These are phyloP conservation scores for Teunomyces kruisii DNA, from an alignment of 805 yeast species.

Conservation along the genomic window DNA sequence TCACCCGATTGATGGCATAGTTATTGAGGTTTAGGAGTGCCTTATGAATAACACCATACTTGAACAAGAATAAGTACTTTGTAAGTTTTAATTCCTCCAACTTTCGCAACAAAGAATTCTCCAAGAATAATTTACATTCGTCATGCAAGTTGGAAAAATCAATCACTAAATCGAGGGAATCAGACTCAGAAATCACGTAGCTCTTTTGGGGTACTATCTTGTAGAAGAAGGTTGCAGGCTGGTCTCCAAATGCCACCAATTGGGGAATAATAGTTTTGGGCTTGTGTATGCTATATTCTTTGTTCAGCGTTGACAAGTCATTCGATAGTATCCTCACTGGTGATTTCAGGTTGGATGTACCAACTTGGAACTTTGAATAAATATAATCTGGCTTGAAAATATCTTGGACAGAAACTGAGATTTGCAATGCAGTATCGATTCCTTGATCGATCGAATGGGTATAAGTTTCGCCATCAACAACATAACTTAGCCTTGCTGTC, in stretches of 20 bases:
- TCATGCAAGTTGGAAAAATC: slow-evolving; percentile 45
- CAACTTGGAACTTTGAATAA: slow-evolving; percentile 68
- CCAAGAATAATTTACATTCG: slow-evolving; percentile 38
- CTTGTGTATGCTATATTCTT: slow-evolving; percentile 22
- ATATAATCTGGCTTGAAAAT: slow-evolving; percentile 57
- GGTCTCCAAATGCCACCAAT: slow-evolving; percentile 63
- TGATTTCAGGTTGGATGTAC: slow-evolving; percentile 48
- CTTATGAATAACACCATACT: slow-evolving; percentile 15
- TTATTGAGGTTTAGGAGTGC: slow-evolving; percentile 29
- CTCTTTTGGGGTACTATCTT: slow-evolving; percentile 35
- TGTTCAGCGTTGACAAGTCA: slow-evolving; percentile 30
- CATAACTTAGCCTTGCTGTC: slow-evolving; percentile 20
- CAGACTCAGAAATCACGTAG: slow-evolving; percentile 22
- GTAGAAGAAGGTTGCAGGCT: slow-evolving; percentile 64
- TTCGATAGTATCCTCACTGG: slow-evolving; percentile 58
- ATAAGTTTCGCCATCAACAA: slow-evolving; percentile 16
- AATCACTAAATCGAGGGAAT: slow-evolving; percentile 43
- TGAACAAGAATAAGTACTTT: slow-evolving; percentile 24
- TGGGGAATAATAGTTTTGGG: slow-evolving; percentile 18
- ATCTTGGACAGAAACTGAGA: slow-evolving; percentile 81
- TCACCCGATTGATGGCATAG: slow-evolving; percentile 22
- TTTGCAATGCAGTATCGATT: slow-evolving; percentile 54
- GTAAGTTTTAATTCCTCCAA: slow-evolving; percentile 10
- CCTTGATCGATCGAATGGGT: slow-evolving; percentile 25
- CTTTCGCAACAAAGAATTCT: slow-evolving; percentile 12